phyloP scores from a whole-genome alignment of 768 basidiomycete genomes.

The Crassisporium funariophilum region DNA sequence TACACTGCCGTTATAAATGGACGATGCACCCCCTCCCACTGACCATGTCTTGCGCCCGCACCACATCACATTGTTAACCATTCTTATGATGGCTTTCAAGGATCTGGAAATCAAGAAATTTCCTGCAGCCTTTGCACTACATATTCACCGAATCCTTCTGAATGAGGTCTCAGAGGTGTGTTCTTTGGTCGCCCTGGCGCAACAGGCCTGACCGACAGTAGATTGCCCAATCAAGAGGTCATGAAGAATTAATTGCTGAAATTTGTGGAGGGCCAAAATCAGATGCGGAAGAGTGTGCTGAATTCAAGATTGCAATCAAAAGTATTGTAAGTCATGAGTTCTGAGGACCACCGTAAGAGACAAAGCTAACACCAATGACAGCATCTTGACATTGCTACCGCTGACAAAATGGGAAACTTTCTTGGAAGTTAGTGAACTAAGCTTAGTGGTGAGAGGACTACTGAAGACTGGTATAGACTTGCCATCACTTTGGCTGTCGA shows the following conservation, averaged over 20 bases:
- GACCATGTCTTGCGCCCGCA: conserved; percentile 76
- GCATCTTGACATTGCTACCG: conserved; percentile 53
- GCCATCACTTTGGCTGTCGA: conserved; percentile 59
- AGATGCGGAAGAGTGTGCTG: conserved; percentile 42
- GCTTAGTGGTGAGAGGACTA: neutral
- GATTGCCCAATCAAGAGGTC: conserved; percentile 66
- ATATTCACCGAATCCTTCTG: conserved; percentile 66
- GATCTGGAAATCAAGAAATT: conserved; percentile 56
- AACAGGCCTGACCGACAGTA: conserved; percentile 26
- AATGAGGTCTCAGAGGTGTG: conserved; percentile 70
- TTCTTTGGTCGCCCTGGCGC: conserved; percentile 13
- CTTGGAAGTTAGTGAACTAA: conserved; percentile 45
- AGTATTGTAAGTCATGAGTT: conserved; percentile 33
- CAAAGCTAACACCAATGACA: conserved; percentile 5
- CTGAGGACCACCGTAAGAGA: neutral
- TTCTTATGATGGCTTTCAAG: conserved; percentile 65
- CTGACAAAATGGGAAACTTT: conserved; percentile 66
- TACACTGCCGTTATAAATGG: too few species aligned
- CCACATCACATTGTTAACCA: conserved; percentile 68
- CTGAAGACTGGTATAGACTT: too few species aligned
- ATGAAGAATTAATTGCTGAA: conserved; percentile 47
- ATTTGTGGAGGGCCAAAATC: conserved; percentile 48
- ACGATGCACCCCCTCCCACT: conserved; percentile 58
- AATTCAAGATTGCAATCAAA: conserved; percentile 49
- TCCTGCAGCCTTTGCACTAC: conserved; percentile 58